Evolutionary conservation across 306 rosid species (phyloP).

Genomic region (Trichosanthes truncata): DNA sequence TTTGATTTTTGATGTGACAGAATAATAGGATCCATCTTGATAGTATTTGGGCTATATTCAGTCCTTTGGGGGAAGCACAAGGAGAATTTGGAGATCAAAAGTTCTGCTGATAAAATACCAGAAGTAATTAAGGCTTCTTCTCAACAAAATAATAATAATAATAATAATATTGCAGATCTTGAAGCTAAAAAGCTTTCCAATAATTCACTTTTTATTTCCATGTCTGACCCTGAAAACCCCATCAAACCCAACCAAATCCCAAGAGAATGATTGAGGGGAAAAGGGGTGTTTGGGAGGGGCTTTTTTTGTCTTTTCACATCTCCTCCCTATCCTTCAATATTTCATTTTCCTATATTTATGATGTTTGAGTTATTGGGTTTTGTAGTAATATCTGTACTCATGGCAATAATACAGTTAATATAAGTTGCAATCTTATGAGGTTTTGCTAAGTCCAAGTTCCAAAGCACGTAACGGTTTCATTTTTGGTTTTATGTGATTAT

Average conservation of each 20-base stretch:
- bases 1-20: conserved; percentile 29
- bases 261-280: background rate
- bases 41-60: conserved; percentile 63
- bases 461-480: background rate
- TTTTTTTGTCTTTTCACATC: background rate
- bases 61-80: conserved; percentile 94
- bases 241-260: conserved; percentile 13
- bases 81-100: conserved; percentile 32
- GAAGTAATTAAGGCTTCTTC: conserved; percentile 41
- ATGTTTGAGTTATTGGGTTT: background rate
- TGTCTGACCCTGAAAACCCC: conserved; percentile 24
- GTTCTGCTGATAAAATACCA: conserved; percentile 29
- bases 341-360: too few relatives aligned
- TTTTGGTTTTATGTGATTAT: background rate
- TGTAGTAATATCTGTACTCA: background rate
- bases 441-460: background rate
- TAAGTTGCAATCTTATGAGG: background rate
- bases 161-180: conserved; percentile 8
- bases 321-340: background rate
- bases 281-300: background rate
- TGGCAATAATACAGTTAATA: background rate
- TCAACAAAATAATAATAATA: conserved; percentile 11
- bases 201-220: conserved; percentile 19
- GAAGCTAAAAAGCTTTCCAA: conserved; percentile 16
- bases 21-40: conserved; percentile 61